A percentile compares a stretch with the other conserved stretches of the same genome.
Evolutionary conservation across 768 basidiomycete genomes (phyloP).

Genomic region (Suillus luteus): DNA sequence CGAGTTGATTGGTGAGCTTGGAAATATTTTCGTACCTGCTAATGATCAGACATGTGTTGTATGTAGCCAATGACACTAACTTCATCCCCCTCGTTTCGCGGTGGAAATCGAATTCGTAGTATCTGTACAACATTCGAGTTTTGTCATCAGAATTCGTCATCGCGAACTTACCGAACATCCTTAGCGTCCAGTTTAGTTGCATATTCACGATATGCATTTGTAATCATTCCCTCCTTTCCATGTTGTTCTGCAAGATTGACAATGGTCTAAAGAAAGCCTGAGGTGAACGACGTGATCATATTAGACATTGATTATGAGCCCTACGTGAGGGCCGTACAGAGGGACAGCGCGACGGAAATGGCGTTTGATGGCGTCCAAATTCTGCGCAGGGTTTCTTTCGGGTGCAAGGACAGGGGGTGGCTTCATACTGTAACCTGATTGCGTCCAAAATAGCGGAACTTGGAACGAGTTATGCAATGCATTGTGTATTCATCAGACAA

Average conservation of each 20-base stretch:
- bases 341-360: constrained; percentile 71
- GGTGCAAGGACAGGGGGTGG: constrained; percentile 79
- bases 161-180: constrained; percentile 53
- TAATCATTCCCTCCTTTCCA: constrained; percentile 85
- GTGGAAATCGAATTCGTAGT: constrained; percentile 91
- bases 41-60: constrained; percentile 12
- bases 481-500: constrained; percentile 3
- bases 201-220: constrained; percentile 74
- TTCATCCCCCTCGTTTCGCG: constrained; percentile 94
- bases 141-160: background rate
- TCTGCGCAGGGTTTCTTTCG: constrained; percentile 73
- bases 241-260: constrained; percentile 90
- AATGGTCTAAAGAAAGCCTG: constrained; percentile 59
- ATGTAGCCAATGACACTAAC: constrained; percentile 38
- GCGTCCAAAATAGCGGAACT: constrained; percentile 95
- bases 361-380: constrained; percentile 65
- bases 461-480: constrained; percentile 6
- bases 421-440: constrained; percentile 83
- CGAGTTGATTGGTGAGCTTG: constrained; percentile 70
- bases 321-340: constrained; percentile 78
- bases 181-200: constrained; percentile 56
- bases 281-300: constrained; percentile 13
- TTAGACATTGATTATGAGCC: constrained; percentile 22
- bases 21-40: constrained; percentile 87
- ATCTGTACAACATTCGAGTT: constrained; percentile 43